Base-by-base conservation (phyloP, 768 basidiomycete genomes). In the Lactarius hengduanensis region DNA sequence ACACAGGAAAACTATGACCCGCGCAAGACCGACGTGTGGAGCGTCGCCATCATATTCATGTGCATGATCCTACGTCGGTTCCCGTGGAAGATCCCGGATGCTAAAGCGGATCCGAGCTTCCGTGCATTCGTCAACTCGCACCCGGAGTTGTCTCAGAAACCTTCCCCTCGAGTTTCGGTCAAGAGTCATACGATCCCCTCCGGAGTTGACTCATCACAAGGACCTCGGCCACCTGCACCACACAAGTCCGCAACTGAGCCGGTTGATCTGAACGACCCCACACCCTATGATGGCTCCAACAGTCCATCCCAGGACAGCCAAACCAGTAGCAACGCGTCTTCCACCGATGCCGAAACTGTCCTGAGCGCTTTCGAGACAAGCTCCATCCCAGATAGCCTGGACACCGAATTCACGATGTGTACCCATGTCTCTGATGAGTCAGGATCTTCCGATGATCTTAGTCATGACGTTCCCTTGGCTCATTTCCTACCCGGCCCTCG, bases 81-180 rank as follows among this genome's bases (percentile, higher is more conserved):
- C 82, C 97, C 97, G 5, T 99, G 97, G 97, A 98, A 94, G 77
- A 91, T 98, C 64, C 96, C 97, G 13, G 97, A 99, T 75, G 82
- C 88, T 72, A 96, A 96, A 83, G 87, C 87, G 20, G 97, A 98
- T 75, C 85, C 91, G 63, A 91, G 88, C 74, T 99, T 94, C 81
- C 86, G 88, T 66, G 88, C 94, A 9, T 99, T 97, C 74, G 89
- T 98, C 70, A 84, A 90, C 71, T 91, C 94, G 40, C 96, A 99
- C 76, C 95, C 96, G 30, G 95, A 97, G 75, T 81, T 97, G 43
- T 83, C 80, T 53, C 74, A 74, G 71, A 78, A 77, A 68, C 66
- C 72, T 26, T 65, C 73, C 0, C 69, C 72, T n/a, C 64, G 69
- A 56, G 45, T 47, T 15, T 45, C 8, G 11, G 45, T 9, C 43